Base-by-base conservation (phyloP, 768 basidiomycete genomes). In the Kwoniella newhampshirensis region DNA sequence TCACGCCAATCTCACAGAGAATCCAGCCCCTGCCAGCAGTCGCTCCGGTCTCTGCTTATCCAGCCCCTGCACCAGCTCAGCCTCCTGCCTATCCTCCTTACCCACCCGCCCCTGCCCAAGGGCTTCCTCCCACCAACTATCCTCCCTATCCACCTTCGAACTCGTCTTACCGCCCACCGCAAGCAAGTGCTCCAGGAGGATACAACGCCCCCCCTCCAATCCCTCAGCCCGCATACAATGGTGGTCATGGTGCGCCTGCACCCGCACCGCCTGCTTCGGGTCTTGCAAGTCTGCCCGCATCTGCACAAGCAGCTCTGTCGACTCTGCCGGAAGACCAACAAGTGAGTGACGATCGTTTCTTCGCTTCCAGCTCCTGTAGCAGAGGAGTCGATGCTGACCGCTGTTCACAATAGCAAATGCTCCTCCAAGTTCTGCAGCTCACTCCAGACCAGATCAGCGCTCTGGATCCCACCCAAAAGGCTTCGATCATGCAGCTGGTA, bases 381-480 rank as follows among this genome's bases (percentile, higher is more conserved):
- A n/a, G n/a, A n/a, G n/a, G n/a, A n/a, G n/a, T n/a, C n/a, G n/a
- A 47, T 51, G 63, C 62, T 77, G 52, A 68, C 46, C n/a, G n/a
- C n/a, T n/a, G n/a, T n/a, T n/a, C 32, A 42, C 17, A 50, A 5
- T 56, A 78, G 88, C 81, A 83, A 30, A 88, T 94, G 85, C 73
- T 96, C 51, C 81, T 90, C 77, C 91, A 92, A 78, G 91, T 97
- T 0, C 78, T 97, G 28, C 83, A 81, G 59, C 75, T 97, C 71
- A 86, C 87, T 1, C 85, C 81, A 43, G 90, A 88, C 42, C 91
- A 94, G 74, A 88, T 97, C 60, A 85, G 85, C 44, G 83, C 83
- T 7, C 78, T 96, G 46, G 88, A 90, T 26, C 86, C 88, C 4
- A 80, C 81, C 1, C 91, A 94, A 66, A 81, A 87, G 30, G 81